Evolutionary conservation across 345 rosid genomes (phyloP).

Genomic region (Noccaea caerulescens): DNA sequence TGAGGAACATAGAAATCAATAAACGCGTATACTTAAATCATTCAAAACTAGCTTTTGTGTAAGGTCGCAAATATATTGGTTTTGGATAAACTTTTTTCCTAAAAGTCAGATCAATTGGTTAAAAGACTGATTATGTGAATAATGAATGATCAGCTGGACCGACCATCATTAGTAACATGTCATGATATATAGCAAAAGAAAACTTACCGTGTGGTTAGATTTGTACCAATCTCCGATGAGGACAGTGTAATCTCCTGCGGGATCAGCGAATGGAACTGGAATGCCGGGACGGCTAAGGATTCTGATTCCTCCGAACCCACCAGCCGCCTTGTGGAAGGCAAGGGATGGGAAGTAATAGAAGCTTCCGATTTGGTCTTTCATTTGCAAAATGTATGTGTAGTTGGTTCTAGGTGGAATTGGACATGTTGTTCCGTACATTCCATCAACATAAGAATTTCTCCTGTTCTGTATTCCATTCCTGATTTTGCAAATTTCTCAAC

Average conservation of each 20-base stretch:
- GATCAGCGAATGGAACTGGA: slow-evolving; percentile 71
- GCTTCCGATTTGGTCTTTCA: slow-evolving; percentile 80
- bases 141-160: background rate
- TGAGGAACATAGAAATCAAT: slow-evolving; percentile 23
- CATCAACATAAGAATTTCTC: slow-evolving; percentile 79
- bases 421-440: slow-evolving; percentile 84
- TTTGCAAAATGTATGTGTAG: slow-evolving; percentile 73
- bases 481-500: background rate
- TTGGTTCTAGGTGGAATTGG: slow-evolving; percentile 84
- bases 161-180: no score
- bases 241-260: slow-evolving; percentile 68
- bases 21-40: background rate
- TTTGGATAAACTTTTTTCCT: no score
- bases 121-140: background rate
- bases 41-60: background rate
- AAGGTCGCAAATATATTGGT: background rate
- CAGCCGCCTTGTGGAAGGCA: slow-evolving; percentile 78
- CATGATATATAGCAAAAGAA: background rate
- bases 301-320: slow-evolving; percentile 72
- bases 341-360: slow-evolving; percentile 77
- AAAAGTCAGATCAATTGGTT: no score
- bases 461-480: slow-evolving; percentile 89
- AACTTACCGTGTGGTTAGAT: slow-evolving; percentile 69
- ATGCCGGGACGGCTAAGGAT: slow-evolving; percentile 70
- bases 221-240: slow-evolving; percentile 86